Base-by-base conservation (phyloP, 805 yeast species). In the Kazachstania psychrophila region DNA sequence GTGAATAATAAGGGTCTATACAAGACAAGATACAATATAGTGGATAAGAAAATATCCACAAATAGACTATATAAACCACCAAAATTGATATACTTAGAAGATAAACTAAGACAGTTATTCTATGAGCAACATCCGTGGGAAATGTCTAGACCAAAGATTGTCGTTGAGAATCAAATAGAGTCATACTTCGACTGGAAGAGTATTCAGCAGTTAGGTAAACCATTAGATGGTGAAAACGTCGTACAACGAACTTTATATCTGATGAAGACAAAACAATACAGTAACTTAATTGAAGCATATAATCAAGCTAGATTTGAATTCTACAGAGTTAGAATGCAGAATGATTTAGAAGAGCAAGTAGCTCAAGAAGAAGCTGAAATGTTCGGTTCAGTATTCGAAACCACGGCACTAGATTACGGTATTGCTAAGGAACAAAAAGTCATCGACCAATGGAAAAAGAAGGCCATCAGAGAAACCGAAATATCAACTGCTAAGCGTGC, bases 71-170 rank as follows among this genome's bases (percentile, higher is more conserved):
- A 52, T 36, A 49, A 38, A 33, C 47, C 61, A 6, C 52, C 60
- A 4, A 55, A 55, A 33, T 46, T 65, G 26, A 45, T 44, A 17
- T 65, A 51, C 39, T 53, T 64, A 5, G 71, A 89, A 60, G 98
- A 92, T 61, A 76, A 79, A 49, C 62, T 92, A 48, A 75, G 98
- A 64, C 69, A 73, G 32, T 66, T 82, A 17, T 92, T 92, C 54
- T 89, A 79, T 60, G 76, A 77, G 41, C 96, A 88, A 56, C 98
- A 92, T 61, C 98, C 98, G 6, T 92, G 98, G 98, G 98, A 92
- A 62, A 66, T 88, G 37, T 85, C 97, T 2, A 73, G 94, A 48
- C 96, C 97, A 11, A 84, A 83, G 56, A 69, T 75, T 20, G 62
- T 92, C 46, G 70, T 87, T 31, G 98, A 92, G 59, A 82, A 77